Evolutionary conservation across 495 filamentous ascomycete species (phyloP).

Genomic region (Terfezia boudieri): DNA sequence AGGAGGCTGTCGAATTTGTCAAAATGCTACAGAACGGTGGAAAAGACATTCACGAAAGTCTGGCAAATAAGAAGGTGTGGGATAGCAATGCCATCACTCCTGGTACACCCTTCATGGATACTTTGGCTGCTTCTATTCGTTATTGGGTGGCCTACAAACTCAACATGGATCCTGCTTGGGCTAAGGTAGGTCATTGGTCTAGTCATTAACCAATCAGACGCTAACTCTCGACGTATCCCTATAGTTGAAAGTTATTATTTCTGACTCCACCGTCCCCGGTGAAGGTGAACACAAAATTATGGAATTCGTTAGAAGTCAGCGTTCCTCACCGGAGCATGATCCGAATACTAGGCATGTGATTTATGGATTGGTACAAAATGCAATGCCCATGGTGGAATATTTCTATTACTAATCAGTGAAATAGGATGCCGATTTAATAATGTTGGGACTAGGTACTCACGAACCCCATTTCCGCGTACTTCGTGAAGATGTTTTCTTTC

Average conservation of each 20-base stretch:
- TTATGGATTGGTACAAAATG: constrained; percentile 38
- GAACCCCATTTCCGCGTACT: constrained; percentile 95
- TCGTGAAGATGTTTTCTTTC: constrained; percentile 89
- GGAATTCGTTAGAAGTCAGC: constrained; percentile 90
- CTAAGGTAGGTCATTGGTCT: constrained; percentile 29
- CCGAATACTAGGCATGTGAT: constrained; percentile 94
- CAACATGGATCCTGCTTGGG: constrained; percentile 92
- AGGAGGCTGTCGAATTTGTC: constrained; percentile 66
- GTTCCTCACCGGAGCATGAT: constrained; percentile 70
- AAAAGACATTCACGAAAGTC: constrained; percentile 32
- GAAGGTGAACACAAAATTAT: constrained; percentile 99
- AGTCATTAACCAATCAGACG: too few species aligned
- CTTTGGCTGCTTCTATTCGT: constrained; percentile 67
- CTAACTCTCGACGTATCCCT: constrained; percentile 18
- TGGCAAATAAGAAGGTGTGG: constrained; percentile 70
- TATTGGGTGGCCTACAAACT: constrained; percentile 97
- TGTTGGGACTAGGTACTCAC: constrained; percentile 91
- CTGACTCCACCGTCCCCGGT: constrained; percentile 88
- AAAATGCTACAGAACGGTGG: constrained; percentile 57
- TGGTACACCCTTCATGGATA: constrained; percentile 97
- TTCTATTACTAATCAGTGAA: constrained; percentile 6
- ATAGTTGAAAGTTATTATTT: constrained; percentile 80
- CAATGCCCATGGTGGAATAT: constrained; percentile 10
- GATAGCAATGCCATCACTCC: constrained; percentile 97
- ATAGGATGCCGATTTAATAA: constrained; percentile 84